A percentile compares a stretch with the other conserved stretches of the same genome.
phyloP scores from a whole-genome alignment of 2,329 filamentous ascomycete species.

The Mycosphaerelloides madeirae region DNA sequence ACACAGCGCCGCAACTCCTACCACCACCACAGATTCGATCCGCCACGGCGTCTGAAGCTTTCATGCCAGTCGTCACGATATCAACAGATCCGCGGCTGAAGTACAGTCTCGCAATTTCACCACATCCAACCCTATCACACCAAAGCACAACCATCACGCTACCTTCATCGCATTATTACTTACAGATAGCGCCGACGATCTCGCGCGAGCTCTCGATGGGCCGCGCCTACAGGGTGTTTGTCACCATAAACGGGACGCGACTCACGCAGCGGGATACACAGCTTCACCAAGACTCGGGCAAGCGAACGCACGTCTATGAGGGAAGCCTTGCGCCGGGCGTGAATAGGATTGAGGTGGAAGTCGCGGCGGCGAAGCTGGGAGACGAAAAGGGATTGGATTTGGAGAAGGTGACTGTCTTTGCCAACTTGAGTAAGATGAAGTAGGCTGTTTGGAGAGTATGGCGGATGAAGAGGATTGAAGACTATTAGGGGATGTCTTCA shows the following conservation, averaged over 20 bases:
- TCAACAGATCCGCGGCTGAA: conserved; percentile 64
- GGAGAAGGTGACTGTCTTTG: conserved; percentile 72
- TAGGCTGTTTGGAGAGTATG: no score
- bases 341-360: conserved; percentile 73
- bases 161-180: conserved; percentile 60
- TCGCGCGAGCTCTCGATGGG: conserved; percentile 54
- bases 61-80: conserved; percentile 63
- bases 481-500: no score
- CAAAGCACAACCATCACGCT: conserved; percentile 70
- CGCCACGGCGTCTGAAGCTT: conserved; percentile 51
- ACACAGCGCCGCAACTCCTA: conserved; percentile 36
- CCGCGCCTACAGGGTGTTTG: conserved; percentile 72
- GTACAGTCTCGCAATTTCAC: conserved; percentile 60
- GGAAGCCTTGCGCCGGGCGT: conserved; percentile 65
- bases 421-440: conserved; percentile 51
- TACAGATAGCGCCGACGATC: conserved; percentile 67
- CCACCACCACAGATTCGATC: conserved; percentile 24
- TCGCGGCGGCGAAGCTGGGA: conserved; percentile 57
- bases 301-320: conserved; percentile 67
- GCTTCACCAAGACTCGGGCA: conserved; percentile 29
- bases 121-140: conserved; percentile 61
- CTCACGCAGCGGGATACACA: conserved; percentile 51
- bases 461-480: no score
- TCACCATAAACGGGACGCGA: conserved; percentile 61
- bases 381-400: conserved; percentile 52